Base-by-base conservation (phyloP, 768 basidiomycete genomes). In the Agrocybe pediades region DNA sequence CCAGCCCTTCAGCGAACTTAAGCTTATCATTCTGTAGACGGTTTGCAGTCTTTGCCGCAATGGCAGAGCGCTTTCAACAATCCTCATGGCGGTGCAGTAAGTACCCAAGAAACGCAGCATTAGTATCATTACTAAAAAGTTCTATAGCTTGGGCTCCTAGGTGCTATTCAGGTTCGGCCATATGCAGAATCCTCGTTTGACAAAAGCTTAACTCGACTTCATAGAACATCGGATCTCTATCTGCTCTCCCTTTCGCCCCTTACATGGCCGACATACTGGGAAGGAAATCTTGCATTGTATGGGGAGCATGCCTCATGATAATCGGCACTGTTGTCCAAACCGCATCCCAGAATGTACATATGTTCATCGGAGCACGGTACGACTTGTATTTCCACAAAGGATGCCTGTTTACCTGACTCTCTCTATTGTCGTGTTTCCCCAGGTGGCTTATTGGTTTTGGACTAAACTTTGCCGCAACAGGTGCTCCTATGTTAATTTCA, bases 301-400 rank as follows among this genome's bases (percentile, higher is more conserved):
- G 80, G 21, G 83, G 83, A 20, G 78, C 83, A 2, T 50, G 64
- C 41, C 68, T 82, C 58, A 83, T 83, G 79, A 67, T 78, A 19
- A 64, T 74, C 23, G 84, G 74, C 21, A 77, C 75, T 15, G 75
- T 76, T 23, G 9, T 84, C 30, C 84, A 85, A 59, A 75, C 80
- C 6, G 79, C 80, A 8, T 71, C 81, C 13, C 73, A 77, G 53
- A 78, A 73, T 36, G 70, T 83, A 24, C 70, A 69, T 54, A 81
- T 83, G 78, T 84, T 85, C 69, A 80, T 83, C 53, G 80, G 78
- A 20, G 79, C 83, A 44, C 79, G 83, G 61, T 61, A 44, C 24
- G 16, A 33, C 9, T 41, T n/a, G 3, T 41, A 9, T 36, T 25
- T 43, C 5, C 23, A 7, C 2, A 17, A 9, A 23, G 52, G 46